Percentiles rank a stretch among this genome's conserved stretches.
Conservation (phyloP, 495 filamentous ascomycete species). For the Collariella sp. region DNA sequence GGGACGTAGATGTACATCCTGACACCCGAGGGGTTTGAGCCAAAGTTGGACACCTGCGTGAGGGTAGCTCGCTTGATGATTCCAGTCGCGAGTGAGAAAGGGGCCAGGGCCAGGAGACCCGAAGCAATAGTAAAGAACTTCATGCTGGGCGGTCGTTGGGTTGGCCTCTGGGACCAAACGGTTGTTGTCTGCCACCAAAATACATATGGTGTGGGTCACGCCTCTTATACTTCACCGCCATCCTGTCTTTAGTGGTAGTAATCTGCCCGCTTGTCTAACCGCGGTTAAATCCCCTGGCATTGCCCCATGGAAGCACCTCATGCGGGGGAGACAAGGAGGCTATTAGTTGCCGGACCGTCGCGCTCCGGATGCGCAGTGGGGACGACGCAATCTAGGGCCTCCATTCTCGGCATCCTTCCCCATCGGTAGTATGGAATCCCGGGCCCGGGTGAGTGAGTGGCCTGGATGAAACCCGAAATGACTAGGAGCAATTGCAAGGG, state of each 20-base stretch:
- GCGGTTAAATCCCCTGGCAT: background rate
- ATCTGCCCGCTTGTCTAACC: too few relatives aligned
- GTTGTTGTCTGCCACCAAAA: background rate
- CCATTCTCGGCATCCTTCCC: conserved; percentile 5
- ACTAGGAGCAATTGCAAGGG: too few relatives aligned
- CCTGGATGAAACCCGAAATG: too few relatives aligned
- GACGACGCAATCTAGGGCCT: background rate
- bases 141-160: conserved; percentile 16
- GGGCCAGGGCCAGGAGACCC: conserved; percentile 21
- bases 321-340: background rate
- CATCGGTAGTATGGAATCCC: background rate
- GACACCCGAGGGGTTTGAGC: conserved; percentile 29
- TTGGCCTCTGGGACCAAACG: background rate
- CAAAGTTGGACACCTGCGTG: conserved; percentile 31
- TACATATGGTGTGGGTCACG: background rate
- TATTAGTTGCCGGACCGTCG: conserved; percentile 8
- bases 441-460: background rate
- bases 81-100: conserved; percentile 12
- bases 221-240: background rate
- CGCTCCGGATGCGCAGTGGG: conserved; percentile 16
- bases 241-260: too few relatives aligned
- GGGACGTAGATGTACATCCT: conserved; percentile 37
- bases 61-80: conserved; percentile 27
- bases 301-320: background rate
- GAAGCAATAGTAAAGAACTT: conserved; percentile 21